A percentile compares a stretch with the other conserved stretches of the same genome.
phyloP scores from a whole-genome alignment of 1,284 basidiomycete species.

The Trichosporon inkin region DNA sequence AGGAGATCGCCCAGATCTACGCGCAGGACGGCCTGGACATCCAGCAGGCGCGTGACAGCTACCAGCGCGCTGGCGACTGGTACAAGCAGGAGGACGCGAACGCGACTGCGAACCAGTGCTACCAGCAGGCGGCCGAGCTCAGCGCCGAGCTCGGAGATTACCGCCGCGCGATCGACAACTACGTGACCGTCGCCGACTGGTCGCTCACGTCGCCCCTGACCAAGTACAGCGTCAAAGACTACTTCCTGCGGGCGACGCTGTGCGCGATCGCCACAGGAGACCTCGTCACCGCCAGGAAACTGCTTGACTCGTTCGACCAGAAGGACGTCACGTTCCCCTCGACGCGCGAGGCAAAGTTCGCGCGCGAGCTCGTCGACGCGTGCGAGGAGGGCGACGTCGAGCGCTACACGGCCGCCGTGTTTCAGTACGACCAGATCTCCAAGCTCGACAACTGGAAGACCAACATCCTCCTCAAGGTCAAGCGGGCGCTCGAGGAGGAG shows the following conservation, averaged over 20 bases:
- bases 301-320: conserved; percentile 67
- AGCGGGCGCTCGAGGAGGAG: conserved; percentile 67
- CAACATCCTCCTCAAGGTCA: conserved; percentile 77
- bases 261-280: conserved; percentile 89
- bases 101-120: conserved; percentile 95
- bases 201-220: conserved; percentile 79
- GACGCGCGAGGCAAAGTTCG: conserved; percentile 85
- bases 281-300: conserved; percentile 72
- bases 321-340: conserved; percentile 73
- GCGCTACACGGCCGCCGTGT: conserved; percentile 64
- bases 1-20: conserved; percentile 91
- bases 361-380: conserved; percentile 69
- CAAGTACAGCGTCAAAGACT: conserved; percentile 98
- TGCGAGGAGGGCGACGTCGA: conserved; percentile 75
- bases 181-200: conserved; percentile 84
- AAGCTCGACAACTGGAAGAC: conserved; percentile 97
- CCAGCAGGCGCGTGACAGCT: conserved; percentile 73
- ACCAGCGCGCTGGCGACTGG: conserved; percentile 92
- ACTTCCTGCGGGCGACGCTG: conserved; percentile 82
- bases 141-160: conserved; percentile 86
- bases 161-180: conserved; percentile 76
- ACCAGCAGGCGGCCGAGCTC: conserved; percentile 92
- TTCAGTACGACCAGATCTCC: conserved; percentile 79
- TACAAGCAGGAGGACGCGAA: conserved; percentile 93
- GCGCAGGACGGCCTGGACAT: conserved; percentile 59